Conservation (phyloP, 78 protist genomes). For the Dictyostelium firmibasis region DNA sequence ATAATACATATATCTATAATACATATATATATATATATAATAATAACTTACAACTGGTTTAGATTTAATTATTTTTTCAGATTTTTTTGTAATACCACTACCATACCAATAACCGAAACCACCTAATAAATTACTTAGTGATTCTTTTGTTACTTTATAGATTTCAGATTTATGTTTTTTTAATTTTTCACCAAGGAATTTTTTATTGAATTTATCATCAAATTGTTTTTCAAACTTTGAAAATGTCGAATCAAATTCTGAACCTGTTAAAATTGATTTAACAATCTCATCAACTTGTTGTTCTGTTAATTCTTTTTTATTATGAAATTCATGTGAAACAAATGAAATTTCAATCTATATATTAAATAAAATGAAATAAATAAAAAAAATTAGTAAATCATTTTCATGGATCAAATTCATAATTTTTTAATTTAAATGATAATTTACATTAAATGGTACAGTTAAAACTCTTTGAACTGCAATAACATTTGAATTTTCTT, state of each 20-base stretch:
- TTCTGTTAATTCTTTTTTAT: background rate
- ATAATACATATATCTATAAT: too few relatives aligned
- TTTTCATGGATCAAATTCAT: too few relatives aligned
- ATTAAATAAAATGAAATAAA: background rate
- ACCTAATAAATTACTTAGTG: conserved; percentile 87
- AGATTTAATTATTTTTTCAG: background rate
- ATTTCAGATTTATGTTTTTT: background rate
- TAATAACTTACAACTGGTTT: conserved; percentile 12
- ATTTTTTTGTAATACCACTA: background rate
- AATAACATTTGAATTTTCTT: conserved; percentile 1
- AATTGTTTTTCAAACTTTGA: conserved; percentile 9
- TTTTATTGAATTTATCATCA: conserved; percentile 17
- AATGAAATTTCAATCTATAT: conserved; percentile 63
- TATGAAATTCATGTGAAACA: conserved; percentile 14
- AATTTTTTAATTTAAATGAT: background rate
- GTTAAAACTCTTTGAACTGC: conserved; percentile 54
- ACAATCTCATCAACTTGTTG: background rate
- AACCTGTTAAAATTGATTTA: background rate
- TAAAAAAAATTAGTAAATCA: background rate
- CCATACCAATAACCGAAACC: conserved; percentile 84
- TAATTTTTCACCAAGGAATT: background rate
- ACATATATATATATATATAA: conserved; percentile 36
- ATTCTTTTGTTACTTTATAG: conserved; percentile 28
- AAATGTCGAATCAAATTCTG: background rate
- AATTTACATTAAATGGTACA: conserved; percentile 65